Conservation (phyloP, 257 asterid species). For the Scutellaria minor region DNA sequence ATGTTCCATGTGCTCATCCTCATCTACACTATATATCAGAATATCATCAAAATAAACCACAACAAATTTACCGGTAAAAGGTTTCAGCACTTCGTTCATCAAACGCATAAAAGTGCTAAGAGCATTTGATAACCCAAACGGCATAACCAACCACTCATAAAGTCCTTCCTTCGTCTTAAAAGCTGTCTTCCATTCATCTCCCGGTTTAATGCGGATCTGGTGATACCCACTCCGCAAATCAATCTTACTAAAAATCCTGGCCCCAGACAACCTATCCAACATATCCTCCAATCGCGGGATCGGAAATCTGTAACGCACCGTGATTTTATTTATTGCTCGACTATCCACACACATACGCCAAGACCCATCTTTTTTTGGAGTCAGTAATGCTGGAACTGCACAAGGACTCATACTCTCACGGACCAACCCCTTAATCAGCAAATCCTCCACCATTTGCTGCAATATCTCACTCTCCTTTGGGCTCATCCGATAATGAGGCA, state of each 20-base stretch:
- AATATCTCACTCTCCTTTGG: neutral
- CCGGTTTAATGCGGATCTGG: no score
- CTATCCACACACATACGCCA: neutral
- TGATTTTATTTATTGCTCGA: neutral
- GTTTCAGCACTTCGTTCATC: conserved; percentile 12
- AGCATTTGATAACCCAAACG: neutral
- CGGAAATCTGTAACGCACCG: neutral
- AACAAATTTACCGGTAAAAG: neutral
- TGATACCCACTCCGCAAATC: no score
- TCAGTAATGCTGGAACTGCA: neutral
- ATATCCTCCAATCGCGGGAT: no score
- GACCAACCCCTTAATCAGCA: neutral
- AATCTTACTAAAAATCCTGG: no score
- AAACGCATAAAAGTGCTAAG: neutral
- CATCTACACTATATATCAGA: neutral
- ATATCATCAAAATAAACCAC: conserved; percentile 12
- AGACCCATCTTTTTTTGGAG: neutral
- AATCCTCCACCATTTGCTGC: neutral
- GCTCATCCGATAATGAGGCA: conserved; percentile 9
- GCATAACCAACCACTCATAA: no score
- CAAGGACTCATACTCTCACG: conserved; percentile 4
- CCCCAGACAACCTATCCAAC: no score
- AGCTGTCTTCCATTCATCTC: no score
- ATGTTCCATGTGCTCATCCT: neutral
- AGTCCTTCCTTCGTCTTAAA: no score